Conservation (phyloP, 1,139 yeast genomes). For the Geotrichum macrosporum region DNA sequence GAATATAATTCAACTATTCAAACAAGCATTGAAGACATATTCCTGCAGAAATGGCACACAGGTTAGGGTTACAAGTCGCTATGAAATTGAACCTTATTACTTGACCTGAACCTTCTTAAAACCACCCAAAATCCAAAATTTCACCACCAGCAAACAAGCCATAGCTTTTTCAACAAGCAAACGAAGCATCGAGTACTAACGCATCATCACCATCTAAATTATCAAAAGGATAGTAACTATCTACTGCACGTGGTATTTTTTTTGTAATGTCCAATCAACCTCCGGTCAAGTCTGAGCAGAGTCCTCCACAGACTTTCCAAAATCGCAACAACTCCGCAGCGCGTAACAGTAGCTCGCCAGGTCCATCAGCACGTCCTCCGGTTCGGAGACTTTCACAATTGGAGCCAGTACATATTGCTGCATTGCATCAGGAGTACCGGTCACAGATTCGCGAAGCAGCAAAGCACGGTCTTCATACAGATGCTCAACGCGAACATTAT, state of each 20-base stretch:
- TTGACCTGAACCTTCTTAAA: background rate
- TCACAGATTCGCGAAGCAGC: constrained; percentile 20
- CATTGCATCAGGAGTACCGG: constrained; percentile 21
- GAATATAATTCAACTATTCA: no score
- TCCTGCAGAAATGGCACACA: no score
- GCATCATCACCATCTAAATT: no score
- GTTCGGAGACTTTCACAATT: constrained; percentile 21
- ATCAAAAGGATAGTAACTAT: no score
- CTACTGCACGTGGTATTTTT: no score
- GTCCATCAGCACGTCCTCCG: constrained; percentile 18
- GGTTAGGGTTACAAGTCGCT: no score
- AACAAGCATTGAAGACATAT: no score
- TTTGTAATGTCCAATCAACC: background rate
- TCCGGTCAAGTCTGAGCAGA: constrained; percentile 2
- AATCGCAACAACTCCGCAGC: background rate
- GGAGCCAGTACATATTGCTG: constrained; percentile 22
- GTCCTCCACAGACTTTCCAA: background rate
- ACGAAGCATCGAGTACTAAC: no score
- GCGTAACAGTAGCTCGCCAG: constrained; percentile 4
- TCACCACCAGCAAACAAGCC: background rate
- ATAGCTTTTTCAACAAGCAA: no score
- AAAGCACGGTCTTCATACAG: constrained; percentile 12
- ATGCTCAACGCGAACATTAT: constrained; percentile 19
- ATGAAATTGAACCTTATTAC: background rate
- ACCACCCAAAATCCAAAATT: background rate